Evolutionary conservation across 768 basidiomycete species (phyloP), one percentile per base, ranked within the genome.

Genomic region (Lactifluus piperatus): DNA sequence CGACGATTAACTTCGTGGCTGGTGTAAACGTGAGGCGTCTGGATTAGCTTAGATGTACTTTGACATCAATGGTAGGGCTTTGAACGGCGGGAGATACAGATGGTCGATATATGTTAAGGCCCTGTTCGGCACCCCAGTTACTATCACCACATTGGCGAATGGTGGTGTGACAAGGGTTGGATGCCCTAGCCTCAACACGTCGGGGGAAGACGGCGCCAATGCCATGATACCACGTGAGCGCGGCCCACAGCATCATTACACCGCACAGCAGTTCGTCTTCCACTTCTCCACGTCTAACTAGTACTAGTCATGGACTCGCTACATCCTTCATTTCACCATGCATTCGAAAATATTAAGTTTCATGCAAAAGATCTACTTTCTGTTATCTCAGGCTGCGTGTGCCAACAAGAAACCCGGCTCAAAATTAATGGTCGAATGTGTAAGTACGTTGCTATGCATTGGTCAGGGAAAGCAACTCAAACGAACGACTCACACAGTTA

Each of bases 351-450:
- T 51, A 64, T 87, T 59, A 82, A 82, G 64, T 87, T 88, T 66
- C 85, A 85, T 63, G 83, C 83, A 18, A 91, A 89, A 68, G 91
- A 94, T 68, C 86, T 88, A 1, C 70, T 93, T 13, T 88, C 83
- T 79, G 88, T 87, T 9, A 73, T 94, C 26, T 84, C 91, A 0
- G 87, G 87, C 11, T 91, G 90, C 71, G 70, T 90, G 39, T 91
- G 86, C 74, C 81, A 83, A 68, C 86, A 84, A 69, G 81, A 90
- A 45, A 86, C 92, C 16, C 91, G 84, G 59, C 79, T 97, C 60
- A 97, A 98, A 76, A 94, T 99, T 62, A 97, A 95, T 66, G 95
- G 95, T 37, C 81, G 95, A 65, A 90, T 91, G 41, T 98, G 89
- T 91, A 65, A 78, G 85, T 79, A 57, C 16, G 22, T 32, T 20